These are phyloP conservation scores for Fagopyrum homotropicum DNA, from an alignment of 148 eudicot genomes.

Conservation along the genomic window DNA sequence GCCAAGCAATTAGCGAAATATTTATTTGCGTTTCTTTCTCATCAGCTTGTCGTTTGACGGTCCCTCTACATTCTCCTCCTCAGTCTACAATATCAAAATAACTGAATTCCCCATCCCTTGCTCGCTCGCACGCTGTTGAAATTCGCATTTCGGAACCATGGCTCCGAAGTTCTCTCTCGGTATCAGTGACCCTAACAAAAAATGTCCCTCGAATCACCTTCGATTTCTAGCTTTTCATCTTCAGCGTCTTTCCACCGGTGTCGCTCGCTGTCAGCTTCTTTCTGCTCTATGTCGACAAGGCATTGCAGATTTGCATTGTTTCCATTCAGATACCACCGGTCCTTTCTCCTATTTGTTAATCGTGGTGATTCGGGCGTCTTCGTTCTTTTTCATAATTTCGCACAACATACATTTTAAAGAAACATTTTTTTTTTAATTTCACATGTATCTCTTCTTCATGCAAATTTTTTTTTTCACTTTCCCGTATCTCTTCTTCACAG, in stretches of 20 bases:
- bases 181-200: constrained; percentile 30
- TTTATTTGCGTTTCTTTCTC: neutral
- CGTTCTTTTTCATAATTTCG: too few relatives aligned
- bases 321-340: constrained; percentile 22
- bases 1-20: neutral
- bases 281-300: constrained; percentile 11
- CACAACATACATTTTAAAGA: too few relatives aligned
- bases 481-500: too few relatives aligned
- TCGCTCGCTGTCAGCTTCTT: neutral
- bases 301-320: constrained; percentile 21
- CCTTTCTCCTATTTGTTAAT: constrained; percentile 42
- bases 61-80: constrained; percentile 4
- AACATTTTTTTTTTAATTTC: too few relatives aligned
- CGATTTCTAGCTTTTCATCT: constrained; percentile 23
- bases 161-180: constrained; percentile 15
- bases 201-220: constrained; percentile 18
- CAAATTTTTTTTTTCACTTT: too few relatives aligned
- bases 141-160: neutral
- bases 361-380: constrained; percentile 48
- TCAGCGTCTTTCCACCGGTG: constrained; percentile 10
- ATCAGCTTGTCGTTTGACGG: neutral
- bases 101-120: neutral
- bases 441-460: too few relatives aligned
- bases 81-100: neutral
- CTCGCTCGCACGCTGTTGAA: neutral